A percentile compares a stretch with the other conserved stretches of the same genome.
Conservation (phyloP, 257 asterid genomes). For the Solanum pinnatisectum region DNA sequence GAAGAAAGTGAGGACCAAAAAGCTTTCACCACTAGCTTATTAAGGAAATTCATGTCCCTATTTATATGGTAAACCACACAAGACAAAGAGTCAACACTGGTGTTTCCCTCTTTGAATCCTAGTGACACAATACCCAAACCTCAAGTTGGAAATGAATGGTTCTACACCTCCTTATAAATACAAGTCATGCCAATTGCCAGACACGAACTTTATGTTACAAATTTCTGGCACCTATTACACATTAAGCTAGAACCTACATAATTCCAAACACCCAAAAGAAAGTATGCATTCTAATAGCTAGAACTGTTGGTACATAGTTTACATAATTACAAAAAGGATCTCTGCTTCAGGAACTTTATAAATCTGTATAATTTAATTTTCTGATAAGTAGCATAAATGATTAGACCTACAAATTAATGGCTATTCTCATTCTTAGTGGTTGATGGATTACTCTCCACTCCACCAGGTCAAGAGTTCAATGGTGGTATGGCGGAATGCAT, state of each 20-base stretch:
- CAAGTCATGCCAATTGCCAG: background rate
- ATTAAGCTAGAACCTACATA: background rate
- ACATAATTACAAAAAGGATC: background rate
- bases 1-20: background rate
- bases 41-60: background rate
- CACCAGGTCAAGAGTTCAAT: background rate
- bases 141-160: background rate
- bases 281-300: background rate
- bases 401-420: background rate
- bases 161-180: background rate
- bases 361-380: background rate
- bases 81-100: background rate
- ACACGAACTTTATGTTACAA: background rate
- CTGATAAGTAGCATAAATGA: background rate
- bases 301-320: background rate
- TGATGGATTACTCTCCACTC: background rate
- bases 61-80: background rate
- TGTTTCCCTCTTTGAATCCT: background rate
- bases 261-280: background rate
- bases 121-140: background rate
- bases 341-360: background rate
- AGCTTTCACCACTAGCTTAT: background rate
- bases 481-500: background rate
- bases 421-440: background rate
- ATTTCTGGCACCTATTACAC: background rate